phyloP scores from a whole-genome alignment of 208 protist species.

The Phytomonas francai region DNA sequence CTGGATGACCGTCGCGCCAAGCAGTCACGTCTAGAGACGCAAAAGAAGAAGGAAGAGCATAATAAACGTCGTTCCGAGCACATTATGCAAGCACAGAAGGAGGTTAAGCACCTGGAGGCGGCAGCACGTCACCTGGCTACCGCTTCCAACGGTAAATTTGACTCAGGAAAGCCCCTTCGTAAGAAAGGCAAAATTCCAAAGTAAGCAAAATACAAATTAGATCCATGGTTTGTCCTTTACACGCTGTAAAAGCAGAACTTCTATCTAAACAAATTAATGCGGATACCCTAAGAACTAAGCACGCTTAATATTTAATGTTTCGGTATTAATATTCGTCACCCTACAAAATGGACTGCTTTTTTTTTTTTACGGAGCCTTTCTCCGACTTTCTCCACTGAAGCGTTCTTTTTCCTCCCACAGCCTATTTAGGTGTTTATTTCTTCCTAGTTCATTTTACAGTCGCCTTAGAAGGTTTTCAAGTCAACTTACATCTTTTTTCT shows the following conservation, averaged over 20 bases:
- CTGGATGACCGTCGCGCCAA: conserved; percentile 81
- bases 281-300: background rate
- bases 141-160: conserved; percentile 90
- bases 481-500: background rate
- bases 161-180: conserved; percentile 58
- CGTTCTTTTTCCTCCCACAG: background rate
- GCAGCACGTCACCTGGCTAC: conserved; percentile 68
- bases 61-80: conserved; percentile 82
- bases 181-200: conserved; percentile 40
- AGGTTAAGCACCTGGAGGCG: conserved; percentile 74
- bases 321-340: background rate
- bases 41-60: conserved; percentile 89
- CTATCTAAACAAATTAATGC: background rate
- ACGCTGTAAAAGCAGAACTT: background rate
- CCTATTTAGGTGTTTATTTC: background rate
- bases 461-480: background rate
- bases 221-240: background rate
- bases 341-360: background rate
- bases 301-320: background rate
- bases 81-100: conserved; percentile 54
- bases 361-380: background rate
- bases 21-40: conserved; percentile 78
- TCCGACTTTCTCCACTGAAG: background rate
- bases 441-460: background rate
- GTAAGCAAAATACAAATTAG: conserved; percentile 5